Evolutionary conservation across 108 stramenopile genomes (phyloP).

Genomic region (Discostella stelligeroides): DNA sequence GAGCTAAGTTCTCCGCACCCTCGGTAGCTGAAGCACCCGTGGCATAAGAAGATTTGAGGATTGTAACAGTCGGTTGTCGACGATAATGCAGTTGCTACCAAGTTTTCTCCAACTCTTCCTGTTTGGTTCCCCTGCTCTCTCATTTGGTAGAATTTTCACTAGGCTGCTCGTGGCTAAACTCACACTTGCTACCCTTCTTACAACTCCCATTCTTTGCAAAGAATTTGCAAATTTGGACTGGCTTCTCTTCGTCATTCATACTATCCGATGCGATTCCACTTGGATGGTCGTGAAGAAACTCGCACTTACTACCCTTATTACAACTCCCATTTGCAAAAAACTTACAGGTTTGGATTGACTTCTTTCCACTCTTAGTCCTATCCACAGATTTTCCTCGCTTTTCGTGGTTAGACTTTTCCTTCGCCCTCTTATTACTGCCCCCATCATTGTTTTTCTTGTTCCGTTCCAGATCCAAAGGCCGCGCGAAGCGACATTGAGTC

Average conservation of each 20-base stretch:
- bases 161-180: conserved; percentile 48
- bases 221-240: conserved; percentile 39
- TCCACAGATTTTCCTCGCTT: conserved; percentile 9
- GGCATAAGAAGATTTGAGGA: no score
- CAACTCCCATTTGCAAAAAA: conserved; percentile 46
- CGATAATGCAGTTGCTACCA: no score
- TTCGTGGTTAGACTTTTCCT: conserved; percentile 4
- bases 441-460: conserved; percentile 33
- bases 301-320: conserved; percentile 47
- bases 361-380: neutral
- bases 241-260: neutral
- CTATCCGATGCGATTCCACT: conserved; percentile 1
- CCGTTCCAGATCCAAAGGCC: conserved; percentile 60
- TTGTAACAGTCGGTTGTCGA: no score
- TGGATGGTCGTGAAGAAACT: conserved; percentile 46
- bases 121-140: neutral
- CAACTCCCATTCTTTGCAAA: conserved; percentile 45
- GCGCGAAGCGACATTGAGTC: conserved; percentile 73
- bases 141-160: neutral
- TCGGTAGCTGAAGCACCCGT: conserved; percentile 53
- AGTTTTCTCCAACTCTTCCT: conserved; percentile 6
- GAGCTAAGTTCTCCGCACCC: conserved; percentile 59
- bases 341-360: conserved; percentile 31
- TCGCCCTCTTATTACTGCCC: conserved; percentile 11
- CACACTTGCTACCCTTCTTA: conserved; percentile 47